phyloP scores from a whole-genome alignment of 2,329 filamentous ascomycete species.

The Monilinia fructigena region DNA sequence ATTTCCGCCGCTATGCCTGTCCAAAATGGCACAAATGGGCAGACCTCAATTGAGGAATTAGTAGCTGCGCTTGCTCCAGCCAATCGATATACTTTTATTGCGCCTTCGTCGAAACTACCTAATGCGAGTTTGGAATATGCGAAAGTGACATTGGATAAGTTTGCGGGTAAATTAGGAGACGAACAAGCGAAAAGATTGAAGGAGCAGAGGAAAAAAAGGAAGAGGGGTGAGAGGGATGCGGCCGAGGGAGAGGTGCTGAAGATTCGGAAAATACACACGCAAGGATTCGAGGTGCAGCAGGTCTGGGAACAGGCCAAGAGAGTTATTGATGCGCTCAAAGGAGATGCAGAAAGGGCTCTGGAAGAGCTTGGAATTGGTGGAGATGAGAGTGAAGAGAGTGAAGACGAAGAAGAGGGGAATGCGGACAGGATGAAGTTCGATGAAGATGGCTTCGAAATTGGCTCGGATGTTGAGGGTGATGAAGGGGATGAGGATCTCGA shows the following conservation, averaged over 20 bases:
- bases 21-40: slow-evolving; percentile 22
- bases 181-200: slow-evolving; percentile 68
- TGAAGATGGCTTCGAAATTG: slow-evolving; percentile 44
- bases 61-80: slow-evolving; percentile 33
- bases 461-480: slow-evolving; percentile 38
- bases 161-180: slow-evolving; percentile 71
- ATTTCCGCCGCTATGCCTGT: slow-evolving; percentile 41
- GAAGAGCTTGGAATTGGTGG: slow-evolving; percentile 40
- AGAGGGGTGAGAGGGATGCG: slow-evolving; percentile 56
- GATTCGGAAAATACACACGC: slow-evolving; percentile 76
- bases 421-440: slow-evolving; percentile 43
- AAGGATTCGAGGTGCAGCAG: slow-evolving; percentile 84
- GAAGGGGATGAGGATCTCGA: slow-evolving; percentile 42
- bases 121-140: slow-evolving; percentile 69
- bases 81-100: slow-evolving; percentile 60
- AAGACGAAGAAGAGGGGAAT: slow-evolving; percentile 42
- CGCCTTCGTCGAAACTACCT: slow-evolving; percentile 65
- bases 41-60: slow-evolving; percentile 32
- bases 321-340: slow-evolving; percentile 67
- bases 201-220: slow-evolving; percentile 71
- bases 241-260: slow-evolving; percentile 59
- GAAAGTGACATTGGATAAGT: slow-evolving; percentile 76
- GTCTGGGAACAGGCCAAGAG: slow-evolving; percentile 92
- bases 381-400: slow-evolving; percentile 34
- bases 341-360: slow-evolving; percentile 52